These are phyloP conservation scores for Colletotrichum destructivum DNA, from an alignment of 2,329 filamentous ascomycete species.

Conservation along the genomic window DNA sequence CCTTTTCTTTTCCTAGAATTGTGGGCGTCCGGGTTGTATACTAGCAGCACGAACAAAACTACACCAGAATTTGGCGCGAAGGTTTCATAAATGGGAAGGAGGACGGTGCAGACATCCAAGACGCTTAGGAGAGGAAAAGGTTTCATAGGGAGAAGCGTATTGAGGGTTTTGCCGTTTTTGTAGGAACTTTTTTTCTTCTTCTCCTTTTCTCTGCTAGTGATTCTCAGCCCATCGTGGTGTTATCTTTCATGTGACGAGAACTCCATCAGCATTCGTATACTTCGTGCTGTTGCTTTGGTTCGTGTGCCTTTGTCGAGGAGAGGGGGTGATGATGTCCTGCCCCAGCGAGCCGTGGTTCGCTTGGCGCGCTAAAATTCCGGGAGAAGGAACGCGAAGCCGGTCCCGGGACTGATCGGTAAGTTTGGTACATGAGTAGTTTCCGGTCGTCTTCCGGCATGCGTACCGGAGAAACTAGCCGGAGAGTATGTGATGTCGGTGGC, in stretches of 20 bases:
- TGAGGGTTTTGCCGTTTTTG: background rate
- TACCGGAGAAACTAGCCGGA: background rate
- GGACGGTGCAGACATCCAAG: background rate
- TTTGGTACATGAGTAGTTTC: background rate
- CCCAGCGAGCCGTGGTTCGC: background rate
- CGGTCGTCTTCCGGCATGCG: background rate
- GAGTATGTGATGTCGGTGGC: background rate
- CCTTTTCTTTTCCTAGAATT: conserved; percentile 21
- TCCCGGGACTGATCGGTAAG: background rate
- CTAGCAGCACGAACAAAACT: conserved; percentile 25
- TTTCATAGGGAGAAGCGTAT: conserved; percentile 8
- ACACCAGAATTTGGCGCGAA: conserved; percentile 17
- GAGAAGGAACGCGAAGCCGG: background rate
- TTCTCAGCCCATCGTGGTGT: background rate
- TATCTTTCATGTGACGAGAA: background rate
- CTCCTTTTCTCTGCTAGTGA: background rate
- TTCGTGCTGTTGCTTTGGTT: background rate
- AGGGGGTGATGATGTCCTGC: background rate
- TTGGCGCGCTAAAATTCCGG: background rate
- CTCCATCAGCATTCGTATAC: conserved; percentile 2
- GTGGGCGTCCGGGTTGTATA: conserved; percentile 38
- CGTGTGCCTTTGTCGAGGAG: background rate
- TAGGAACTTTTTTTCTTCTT: background rate
- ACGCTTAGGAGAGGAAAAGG: background rate
- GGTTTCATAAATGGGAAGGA: conserved; percentile 1